Evolutionary conservation across 2,329 filamentous ascomycete genomes (phyloP).

Genomic region (Calcarisporium arbuscula): DNA sequence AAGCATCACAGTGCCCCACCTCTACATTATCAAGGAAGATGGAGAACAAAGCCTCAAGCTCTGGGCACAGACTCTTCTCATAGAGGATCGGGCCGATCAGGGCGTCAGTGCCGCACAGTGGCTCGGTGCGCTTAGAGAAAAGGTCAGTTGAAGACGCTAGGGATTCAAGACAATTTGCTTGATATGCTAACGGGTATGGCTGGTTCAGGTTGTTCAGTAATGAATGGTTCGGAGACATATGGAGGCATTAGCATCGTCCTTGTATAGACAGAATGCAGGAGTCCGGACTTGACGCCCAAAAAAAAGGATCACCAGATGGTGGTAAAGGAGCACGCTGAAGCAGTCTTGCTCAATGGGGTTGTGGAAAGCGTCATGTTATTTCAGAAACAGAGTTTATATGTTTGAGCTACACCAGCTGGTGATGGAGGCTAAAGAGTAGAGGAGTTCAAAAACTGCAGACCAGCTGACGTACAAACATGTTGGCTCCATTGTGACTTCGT

Average conservation of each 20-base stretch:
- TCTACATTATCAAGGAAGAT: conserved; percentile 92
- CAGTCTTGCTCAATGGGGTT: no score
- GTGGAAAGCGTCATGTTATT: no score
- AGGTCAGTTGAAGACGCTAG: conserved; percentile 53
- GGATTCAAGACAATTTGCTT: neutral
- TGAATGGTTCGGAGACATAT: no score
- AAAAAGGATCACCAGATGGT: no score
- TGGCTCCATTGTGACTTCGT: no score
- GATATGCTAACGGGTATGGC: neutral
- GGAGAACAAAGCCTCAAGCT: conserved; percentile 91
- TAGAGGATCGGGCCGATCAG: conserved; percentile 93
- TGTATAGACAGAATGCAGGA: neutral
- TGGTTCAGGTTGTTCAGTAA: neutral
- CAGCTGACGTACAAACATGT: no score
- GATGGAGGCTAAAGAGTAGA: no score
- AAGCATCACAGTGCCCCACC: conserved; percentile 84
- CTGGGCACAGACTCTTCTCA: conserved; percentile 92
- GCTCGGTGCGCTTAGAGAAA: conserved; percentile 87
- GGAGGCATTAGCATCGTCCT: neutral
- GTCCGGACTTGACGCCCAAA: neutral
- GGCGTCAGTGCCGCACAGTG: conserved; percentile 89
- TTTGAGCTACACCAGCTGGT: no score
- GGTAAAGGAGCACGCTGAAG: no score
- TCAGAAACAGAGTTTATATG: no score
- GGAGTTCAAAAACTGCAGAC: no score